A percentile compares a stretch with the other conserved stretches of the same genome.
Evolutionary conservation across 257 asterid genomes (phyloP).

Genomic region (Hygrophila difformis): DNA sequence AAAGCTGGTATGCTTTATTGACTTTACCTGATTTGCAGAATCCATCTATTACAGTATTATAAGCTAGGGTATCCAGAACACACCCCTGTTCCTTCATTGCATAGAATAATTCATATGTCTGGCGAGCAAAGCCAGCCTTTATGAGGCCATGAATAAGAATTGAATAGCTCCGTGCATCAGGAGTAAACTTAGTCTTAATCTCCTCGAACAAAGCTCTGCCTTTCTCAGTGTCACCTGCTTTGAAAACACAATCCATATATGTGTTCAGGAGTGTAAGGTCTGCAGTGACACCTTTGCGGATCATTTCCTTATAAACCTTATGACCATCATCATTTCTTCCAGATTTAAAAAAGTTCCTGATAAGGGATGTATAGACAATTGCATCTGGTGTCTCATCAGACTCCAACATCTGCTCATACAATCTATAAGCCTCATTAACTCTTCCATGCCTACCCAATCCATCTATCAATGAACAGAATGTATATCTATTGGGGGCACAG

Average conservation of each 20-base stretch:
- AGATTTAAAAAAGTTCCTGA: slow-evolving; percentile 67
- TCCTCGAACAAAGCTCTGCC: slow-evolving; percentile 79
- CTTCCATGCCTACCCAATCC: slow-evolving; percentile 90
- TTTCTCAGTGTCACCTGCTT: slow-evolving; percentile 74
- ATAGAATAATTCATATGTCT: slow-evolving; percentile 74
- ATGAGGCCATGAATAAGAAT: slow-evolving; percentile 77
- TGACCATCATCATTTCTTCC: slow-evolving; percentile 90
- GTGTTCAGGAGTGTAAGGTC: slow-evolving; percentile 80
- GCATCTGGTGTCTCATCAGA: slow-evolving; percentile 46
- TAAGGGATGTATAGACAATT: too few species aligned
- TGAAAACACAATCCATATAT: slow-evolving; percentile 81
- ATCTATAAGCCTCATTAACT: slow-evolving; percentile 71
- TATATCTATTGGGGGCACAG: slow-evolving; percentile 55
- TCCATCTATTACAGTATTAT: slow-evolving; percentile 86
- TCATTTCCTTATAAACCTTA: slow-evolving; percentile 86
- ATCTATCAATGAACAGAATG: too few species aligned
- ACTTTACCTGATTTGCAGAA: slow-evolving; percentile 94
- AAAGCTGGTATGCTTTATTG: slow-evolving; percentile 86
- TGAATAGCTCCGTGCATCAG: slow-evolving; percentile 82
- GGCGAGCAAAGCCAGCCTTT: slow-evolving; percentile 84
- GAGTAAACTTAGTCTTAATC: slow-evolving; percentile 51
- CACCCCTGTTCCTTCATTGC: slow-evolving; percentile 91
- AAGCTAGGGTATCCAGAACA: slow-evolving; percentile 72
- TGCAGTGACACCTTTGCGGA: slow-evolving; percentile 41
- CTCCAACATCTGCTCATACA: slow-evolving; percentile 81